phyloP scores from a whole-genome alignment of 805 yeast species.

The Cyberlindnera subsufficiens region DNA sequence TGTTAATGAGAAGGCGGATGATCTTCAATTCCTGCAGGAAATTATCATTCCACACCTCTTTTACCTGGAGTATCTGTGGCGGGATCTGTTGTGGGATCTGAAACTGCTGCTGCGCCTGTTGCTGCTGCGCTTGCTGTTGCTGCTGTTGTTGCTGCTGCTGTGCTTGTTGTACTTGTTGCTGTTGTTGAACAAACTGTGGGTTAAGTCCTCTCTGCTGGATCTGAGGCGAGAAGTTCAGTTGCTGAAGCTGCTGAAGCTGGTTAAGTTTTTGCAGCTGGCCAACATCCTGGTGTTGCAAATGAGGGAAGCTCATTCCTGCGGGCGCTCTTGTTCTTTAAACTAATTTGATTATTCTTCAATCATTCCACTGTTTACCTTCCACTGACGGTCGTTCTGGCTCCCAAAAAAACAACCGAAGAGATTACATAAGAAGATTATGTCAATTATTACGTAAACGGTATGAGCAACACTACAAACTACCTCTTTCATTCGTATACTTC shows the following conservation, averaged over 20 bases:
- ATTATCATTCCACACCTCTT: conserved; percentile 72
- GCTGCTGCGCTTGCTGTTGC: conserved; percentile 13
- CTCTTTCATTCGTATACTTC: too few species aligned
- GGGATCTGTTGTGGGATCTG: conserved; percentile 15
- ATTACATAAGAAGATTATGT: too few species aligned
- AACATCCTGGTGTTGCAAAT: conserved; percentile 14
- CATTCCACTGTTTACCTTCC: too few species aligned
- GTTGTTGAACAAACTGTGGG: conserved; percentile 7
- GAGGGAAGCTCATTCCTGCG: conserved; percentile 16
- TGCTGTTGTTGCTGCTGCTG: conserved; percentile 7
- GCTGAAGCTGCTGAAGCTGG: conserved; percentile 17
- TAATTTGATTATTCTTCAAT: too few species aligned
- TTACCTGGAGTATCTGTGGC: conserved; percentile 25
- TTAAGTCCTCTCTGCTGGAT: conserved; percentile 12
- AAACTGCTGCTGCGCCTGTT: conserved; percentile 12
- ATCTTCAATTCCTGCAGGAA: conserved; percentile 60
- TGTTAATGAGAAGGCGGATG: conserved; percentile 52
- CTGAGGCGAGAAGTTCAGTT: conserved; percentile 15
- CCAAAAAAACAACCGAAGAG: too few species aligned
- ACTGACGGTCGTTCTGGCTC: too few species aligned
- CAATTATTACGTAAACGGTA: too few species aligned
- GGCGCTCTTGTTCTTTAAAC: too few species aligned
- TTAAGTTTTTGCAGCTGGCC: conserved; percentile 14
- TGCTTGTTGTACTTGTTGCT: conserved; percentile 14
- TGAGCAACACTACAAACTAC: too few species aligned